Evolutionary conservation across 305 asterid species (phyloP).

Genomic region (Fraxinus angustifolia): DNA sequence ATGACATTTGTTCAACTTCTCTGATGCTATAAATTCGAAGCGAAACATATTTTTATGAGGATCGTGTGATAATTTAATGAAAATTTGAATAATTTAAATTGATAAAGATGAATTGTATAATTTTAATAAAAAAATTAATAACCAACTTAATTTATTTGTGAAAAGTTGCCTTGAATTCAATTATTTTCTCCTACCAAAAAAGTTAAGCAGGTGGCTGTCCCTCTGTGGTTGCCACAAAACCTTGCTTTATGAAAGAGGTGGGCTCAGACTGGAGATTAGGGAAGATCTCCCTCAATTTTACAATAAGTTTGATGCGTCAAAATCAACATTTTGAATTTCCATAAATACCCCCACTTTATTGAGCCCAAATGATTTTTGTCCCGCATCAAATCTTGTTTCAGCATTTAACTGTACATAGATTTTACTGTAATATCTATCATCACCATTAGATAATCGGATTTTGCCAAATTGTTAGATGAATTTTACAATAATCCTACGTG

Average conservation of each 20-base stretch:
- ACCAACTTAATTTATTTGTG: neutral
- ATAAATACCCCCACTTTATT: constrained; percentile 1
- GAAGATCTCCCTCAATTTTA: constrained; percentile 39
- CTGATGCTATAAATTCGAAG: neutral
- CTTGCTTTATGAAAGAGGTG: neutral
- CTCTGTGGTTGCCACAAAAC: neutral
- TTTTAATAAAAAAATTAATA: too few relatives aligned
- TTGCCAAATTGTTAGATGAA: too few relatives aligned
- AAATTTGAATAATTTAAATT: too few relatives aligned
- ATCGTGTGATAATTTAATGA: neutral
- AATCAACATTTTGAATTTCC: constrained; percentile 19
- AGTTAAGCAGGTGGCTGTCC: neutral
- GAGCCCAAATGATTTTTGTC: neutral
- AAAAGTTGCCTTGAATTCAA: neutral
- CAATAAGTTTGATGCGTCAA: constrained; percentile 38
- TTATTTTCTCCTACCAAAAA: neutral
- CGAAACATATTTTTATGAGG: neutral
- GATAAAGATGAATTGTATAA: too few relatives aligned
- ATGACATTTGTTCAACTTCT: neutral
- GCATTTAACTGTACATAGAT: neutral
- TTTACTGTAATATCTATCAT: neutral
- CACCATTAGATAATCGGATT: too few relatives aligned
- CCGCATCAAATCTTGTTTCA: neutral
- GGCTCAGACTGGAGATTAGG: constrained; percentile 18
- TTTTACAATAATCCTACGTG: too few relatives aligned